Conservation (phyloP, 495 filamentous ascomycete species). For the Penicillium argentinense region DNA sequence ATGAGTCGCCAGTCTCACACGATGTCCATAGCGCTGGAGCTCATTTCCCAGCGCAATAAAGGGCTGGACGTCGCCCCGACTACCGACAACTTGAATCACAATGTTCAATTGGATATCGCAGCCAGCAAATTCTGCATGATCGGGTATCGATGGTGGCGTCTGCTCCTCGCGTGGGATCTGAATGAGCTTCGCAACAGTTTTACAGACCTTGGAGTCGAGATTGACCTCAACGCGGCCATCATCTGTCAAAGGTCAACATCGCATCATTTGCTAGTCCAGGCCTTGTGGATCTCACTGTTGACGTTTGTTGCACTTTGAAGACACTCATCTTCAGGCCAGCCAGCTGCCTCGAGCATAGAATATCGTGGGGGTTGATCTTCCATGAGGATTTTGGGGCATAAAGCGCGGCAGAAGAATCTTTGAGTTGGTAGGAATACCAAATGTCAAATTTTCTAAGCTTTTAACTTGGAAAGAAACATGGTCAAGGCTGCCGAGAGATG, state of each 20-base stretch:
- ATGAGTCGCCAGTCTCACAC: conserved; percentile 65
- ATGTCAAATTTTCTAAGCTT: too few species aligned
- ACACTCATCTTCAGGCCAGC: conserved; percentile 1
- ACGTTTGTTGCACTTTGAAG: not conserved
- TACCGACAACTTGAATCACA: conserved; percentile 55
- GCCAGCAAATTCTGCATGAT: not conserved
- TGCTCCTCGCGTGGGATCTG: conserved; percentile 7
- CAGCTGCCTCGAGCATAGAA: conserved; percentile 5
- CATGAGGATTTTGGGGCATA: not conserved
- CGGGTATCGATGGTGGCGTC: not conserved
- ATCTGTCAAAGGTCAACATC: too few species aligned
- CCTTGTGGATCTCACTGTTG: too few species aligned
- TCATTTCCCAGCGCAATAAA: conserved; percentile 55
- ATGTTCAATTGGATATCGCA: conserved; percentile 40
- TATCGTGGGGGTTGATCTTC: conserved; percentile 11
- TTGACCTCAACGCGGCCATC: conserved; percentile 31
- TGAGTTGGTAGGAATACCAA: too few species aligned
- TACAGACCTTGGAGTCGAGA: conserved; percentile 23
- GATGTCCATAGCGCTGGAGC: conserved; percentile 45
- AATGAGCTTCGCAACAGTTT: conserved; percentile 18
- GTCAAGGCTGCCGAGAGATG: too few species aligned
- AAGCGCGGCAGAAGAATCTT: not conserved
- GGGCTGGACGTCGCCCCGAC: conserved; percentile 54
- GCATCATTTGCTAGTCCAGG: too few species aligned
- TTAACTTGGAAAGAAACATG: too few species aligned